Evolutionary conservation across 2,329 filamentous ascomycete species (phyloP).

Genomic region (Beauveria scarabaeidicola): DNA sequence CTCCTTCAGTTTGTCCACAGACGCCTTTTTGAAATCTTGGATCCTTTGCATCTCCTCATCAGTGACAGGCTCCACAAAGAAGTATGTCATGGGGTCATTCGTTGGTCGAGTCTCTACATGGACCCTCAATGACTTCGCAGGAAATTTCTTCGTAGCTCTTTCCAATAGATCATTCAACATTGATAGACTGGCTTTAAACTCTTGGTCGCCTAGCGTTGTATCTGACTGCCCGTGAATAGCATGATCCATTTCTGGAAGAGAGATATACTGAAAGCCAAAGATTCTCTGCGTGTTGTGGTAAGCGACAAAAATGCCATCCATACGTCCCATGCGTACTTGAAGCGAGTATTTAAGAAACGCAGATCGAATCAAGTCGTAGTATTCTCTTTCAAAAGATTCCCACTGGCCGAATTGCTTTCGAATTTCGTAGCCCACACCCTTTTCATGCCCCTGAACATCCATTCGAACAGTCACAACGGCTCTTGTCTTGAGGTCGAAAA

Average conservation of each 20-base stretch:
- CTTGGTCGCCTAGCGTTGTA: slow-evolving; percentile 61
- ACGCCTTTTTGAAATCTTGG: slow-evolving; percentile 58
- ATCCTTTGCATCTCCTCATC: slow-evolving; percentile 63
- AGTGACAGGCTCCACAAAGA: slow-evolving; percentile 80
- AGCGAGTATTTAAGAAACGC: slow-evolving; percentile 96
- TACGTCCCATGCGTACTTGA: slow-evolving; percentile 91
- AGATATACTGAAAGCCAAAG: slow-evolving; percentile 95
- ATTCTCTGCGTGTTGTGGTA: slow-evolving; percentile 93
- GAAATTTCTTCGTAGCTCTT: slow-evolving; percentile 65
- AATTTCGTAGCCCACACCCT: slow-evolving; percentile 82
- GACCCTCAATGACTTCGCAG: slow-evolving; percentile 65
- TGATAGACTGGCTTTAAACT: slow-evolving; percentile 74
- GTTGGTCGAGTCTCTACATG: slow-evolving; percentile 69
- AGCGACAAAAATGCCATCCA: slow-evolving; percentile 97
- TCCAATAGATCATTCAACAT: slow-evolving; percentile 75
- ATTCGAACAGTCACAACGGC: slow-evolving; percentile 89
- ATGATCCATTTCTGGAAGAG: slow-evolving; percentile 78
- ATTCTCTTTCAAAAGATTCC: slow-evolving; percentile 92
- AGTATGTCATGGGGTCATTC: slow-evolving; percentile 63
- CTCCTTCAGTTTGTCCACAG: slow-evolving; percentile 61
- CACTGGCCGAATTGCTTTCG: slow-evolving; percentile 64
- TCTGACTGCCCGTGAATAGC: slow-evolving; percentile 73
- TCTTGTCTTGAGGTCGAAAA: slow-evolving; percentile 94
- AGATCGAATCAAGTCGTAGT: slow-evolving; percentile 90
- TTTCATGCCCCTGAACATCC: slow-evolving; percentile 63